Percentiles rank a stretch among this genome's conserved stretches.
These are phyloP conservation scores for Larix kaempferi DNA, from an alignment of 75 land plant genomes.

Conservation along the genomic window DNA sequence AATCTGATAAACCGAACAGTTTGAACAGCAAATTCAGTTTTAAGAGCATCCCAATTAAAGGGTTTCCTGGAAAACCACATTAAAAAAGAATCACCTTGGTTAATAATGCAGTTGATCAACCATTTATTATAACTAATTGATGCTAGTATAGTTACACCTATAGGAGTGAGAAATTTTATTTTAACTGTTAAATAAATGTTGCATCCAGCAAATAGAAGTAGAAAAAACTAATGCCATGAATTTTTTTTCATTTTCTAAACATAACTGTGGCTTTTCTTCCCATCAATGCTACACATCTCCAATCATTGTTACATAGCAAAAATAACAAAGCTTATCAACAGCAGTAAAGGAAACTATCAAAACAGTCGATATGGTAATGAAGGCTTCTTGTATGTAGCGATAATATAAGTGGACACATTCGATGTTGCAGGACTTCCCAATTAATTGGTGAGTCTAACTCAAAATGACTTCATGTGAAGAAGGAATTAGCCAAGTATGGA, in stretches of 20 bases:
- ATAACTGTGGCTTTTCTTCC: neutral
- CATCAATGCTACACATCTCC: neutral
- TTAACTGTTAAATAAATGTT: neutral
- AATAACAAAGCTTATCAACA: neutral
- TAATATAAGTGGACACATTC: too few species aligned
- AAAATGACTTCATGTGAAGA: too few species aligned
- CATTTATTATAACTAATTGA: neutral
- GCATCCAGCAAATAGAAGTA: neutral
- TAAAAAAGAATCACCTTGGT: neutral
- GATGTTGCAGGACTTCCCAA: too few species aligned
- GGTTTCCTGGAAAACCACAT: constrained; percentile 6
- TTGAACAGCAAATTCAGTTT: constrained; percentile 7
- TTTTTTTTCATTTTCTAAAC: neutral
- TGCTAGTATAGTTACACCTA: neutral
- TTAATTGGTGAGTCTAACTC: too few species aligned
- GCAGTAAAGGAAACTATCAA: neutral
- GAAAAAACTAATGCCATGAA: neutral
- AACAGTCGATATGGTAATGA: too few species aligned
- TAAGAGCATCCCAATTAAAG: constrained; percentile 8
- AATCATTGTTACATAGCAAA: neutral
- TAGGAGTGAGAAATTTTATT: too few species aligned
- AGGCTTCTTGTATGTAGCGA: too few species aligned
- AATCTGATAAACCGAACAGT: constrained; percentile 9
- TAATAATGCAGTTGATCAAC: neutral
- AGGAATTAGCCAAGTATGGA: too few species aligned